These are phyloP conservation scores for Trichoderma polysporum DNA, from an alignment of 2,329 filamentous ascomycete species.

Conservation along the genomic window DNA sequence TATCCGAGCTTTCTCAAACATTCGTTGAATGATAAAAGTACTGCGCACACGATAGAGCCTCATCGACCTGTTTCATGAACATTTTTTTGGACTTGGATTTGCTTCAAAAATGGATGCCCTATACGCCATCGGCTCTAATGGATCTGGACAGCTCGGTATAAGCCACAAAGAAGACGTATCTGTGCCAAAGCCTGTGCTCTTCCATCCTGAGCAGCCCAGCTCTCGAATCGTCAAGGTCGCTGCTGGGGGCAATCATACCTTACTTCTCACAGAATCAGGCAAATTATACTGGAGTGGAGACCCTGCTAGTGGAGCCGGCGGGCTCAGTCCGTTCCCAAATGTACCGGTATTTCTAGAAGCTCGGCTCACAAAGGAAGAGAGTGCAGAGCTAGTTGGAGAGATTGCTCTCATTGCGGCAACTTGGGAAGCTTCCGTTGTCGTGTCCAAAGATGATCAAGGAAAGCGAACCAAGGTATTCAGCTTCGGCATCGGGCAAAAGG, in stretches of 20 bases:
- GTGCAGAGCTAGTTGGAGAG: constrained; percentile 30
- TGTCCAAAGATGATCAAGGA: constrained; percentile 46
- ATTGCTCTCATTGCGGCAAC: constrained; percentile 62
- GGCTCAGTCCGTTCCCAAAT: constrained; percentile 36
- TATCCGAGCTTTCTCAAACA: constrained; percentile 8
- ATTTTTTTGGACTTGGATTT: background rate
- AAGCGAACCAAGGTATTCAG: constrained; percentile 55
- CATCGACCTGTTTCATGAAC: background rate
- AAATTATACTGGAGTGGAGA: constrained; percentile 66
- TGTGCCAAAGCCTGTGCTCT: constrained; percentile 61
- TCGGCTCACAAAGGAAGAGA: constrained; percentile 36
- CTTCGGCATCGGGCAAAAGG: constrained; percentile 66
- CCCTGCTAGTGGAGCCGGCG: constrained; percentile 54
- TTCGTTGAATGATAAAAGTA: constrained; percentile 32
- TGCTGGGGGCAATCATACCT: constrained; percentile 84
- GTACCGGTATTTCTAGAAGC: constrained; percentile 42
- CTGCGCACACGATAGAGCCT: constrained; percentile 34
- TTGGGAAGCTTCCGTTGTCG: constrained; percentile 72
- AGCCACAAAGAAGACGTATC: constrained; percentile 71
- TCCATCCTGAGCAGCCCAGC: constrained; percentile 43
- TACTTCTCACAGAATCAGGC: constrained; percentile 64
- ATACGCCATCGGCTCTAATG: constrained; percentile 74
- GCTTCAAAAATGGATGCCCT: constrained; percentile 46
- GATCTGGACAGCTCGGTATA: constrained; percentile 71
- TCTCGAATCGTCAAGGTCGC: constrained; percentile 42